Conservation (phyloP, 1,139 yeast species). For the Blastobotrys malaysiensis region DNA sequence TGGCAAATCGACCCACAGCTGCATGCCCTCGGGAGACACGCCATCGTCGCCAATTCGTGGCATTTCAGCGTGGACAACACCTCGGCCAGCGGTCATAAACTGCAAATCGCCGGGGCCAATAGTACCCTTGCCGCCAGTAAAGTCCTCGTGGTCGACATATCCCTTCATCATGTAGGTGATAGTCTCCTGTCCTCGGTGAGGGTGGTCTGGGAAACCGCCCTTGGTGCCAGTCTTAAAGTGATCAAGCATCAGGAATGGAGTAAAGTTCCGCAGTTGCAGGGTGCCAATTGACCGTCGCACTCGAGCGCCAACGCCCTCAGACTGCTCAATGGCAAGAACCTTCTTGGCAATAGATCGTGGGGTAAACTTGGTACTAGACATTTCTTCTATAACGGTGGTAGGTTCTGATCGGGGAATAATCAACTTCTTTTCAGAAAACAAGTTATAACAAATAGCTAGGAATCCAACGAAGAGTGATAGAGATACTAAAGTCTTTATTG, state of each 20-base stretch:
- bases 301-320: constrained; percentile 84
- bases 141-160: constrained; percentile 84
- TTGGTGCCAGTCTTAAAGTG: constrained; percentile 53
- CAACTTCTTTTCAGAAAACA: background rate
- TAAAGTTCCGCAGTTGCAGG: constrained; percentile 58
- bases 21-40: constrained; percentile 57
- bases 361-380: background rate
- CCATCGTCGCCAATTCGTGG: constrained; percentile 61
- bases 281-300: constrained; percentile 82
- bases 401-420: background rate
- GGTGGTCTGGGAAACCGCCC: constrained; percentile 92
- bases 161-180: constrained; percentile 72
- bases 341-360: constrained; percentile 53
- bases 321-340: constrained; percentile 64
- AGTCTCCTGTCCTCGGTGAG: constrained; percentile 90
- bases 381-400: background rate
- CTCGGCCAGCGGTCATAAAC: constrained; percentile 93
- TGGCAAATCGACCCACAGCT: constrained; percentile 90
- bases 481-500: background rate
- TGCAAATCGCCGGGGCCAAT: constrained; percentile 82
- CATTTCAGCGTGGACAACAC: constrained; percentile 82
- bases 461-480: background rate
- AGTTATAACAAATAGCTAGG: background rate
- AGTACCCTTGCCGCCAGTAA: constrained; percentile 77
- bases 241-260: constrained; percentile 82